Conservation (phyloP, 495 filamentous ascomycete genomes). For the Lichenothelia convexa region DNA sequence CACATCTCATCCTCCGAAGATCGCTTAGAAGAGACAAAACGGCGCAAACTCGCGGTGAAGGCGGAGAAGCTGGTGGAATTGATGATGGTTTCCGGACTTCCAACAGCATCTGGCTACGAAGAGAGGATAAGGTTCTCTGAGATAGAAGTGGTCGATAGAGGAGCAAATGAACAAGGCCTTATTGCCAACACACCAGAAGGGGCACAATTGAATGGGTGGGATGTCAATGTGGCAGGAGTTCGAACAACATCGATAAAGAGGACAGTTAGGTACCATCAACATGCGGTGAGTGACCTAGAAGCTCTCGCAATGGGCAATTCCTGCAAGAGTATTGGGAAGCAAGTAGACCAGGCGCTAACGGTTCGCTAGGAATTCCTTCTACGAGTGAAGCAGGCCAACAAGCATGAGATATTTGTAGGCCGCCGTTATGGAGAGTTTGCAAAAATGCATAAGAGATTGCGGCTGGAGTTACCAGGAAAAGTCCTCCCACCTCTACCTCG, state of each 20-base stretch:
- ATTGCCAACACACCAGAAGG: conserved; percentile 76
- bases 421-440: conserved; percentile 79
- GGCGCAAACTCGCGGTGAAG: conserved; percentile 78
- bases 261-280: conserved; percentile 76
- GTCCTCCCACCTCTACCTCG: conserved; percentile 69
- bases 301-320: background rate
- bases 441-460: conserved; percentile 56
- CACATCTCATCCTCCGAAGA: conserved; percentile 95
- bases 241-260: conserved; percentile 63
- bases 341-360: background rate
- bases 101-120: conserved; percentile 90
- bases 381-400: conserved; percentile 53
- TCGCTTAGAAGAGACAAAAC: conserved; percentile 86
- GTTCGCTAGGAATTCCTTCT: conserved; percentile 64
- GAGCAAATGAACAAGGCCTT: conserved; percentile 77
- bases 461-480: conserved; percentile 79
- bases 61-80: conserved; percentile 88
- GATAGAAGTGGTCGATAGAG: conserved; percentile 85
- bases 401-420: conserved; percentile 57
- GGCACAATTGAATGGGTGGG: conserved; percentile 83
- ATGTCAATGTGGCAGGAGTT: conserved; percentile 88
- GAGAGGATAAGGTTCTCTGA: conserved; percentile 91
- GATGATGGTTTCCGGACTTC: conserved; percentile 98
- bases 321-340: too few species aligned
- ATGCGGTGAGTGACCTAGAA: conserved; percentile 46